phyloP scores from a whole-genome alignment of 2,329 filamentous ascomycete genomes.

The Ophiostoma himal-ulmi region DNA sequence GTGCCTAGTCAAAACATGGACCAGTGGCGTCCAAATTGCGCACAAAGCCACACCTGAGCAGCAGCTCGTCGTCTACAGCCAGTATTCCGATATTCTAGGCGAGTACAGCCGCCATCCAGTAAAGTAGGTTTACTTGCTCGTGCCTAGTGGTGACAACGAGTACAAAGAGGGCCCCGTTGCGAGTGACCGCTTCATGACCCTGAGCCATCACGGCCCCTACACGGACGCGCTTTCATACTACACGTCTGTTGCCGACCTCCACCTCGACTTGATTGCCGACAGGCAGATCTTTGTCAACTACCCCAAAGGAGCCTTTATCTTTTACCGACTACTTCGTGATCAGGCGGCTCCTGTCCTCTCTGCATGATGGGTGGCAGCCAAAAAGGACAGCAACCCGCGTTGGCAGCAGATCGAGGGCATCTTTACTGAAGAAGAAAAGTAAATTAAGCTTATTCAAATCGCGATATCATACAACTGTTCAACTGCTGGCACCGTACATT shows the following conservation, averaged over 20 bases:
- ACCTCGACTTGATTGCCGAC: constrained; percentile 3
- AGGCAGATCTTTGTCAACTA: neutral
- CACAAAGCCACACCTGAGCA: constrained; percentile 10
- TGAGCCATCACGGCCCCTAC: constrained; percentile 15
- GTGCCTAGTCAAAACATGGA: neutral
- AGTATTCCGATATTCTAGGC: constrained; percentile 17
- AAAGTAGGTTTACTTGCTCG: neutral
- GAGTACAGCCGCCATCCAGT: neutral
- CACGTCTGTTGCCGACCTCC: neutral
- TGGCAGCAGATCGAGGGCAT: neutral
- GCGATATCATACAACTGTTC: too few species aligned
- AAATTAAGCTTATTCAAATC: too few species aligned
- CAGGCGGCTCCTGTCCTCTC: neutral
- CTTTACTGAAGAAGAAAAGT: too few species aligned
- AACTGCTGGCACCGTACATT: too few species aligned
- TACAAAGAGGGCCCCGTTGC: neutral
- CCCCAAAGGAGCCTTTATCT: constrained; percentile 16
- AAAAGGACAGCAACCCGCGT: neutral
- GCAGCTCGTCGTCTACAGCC: constrained; percentile 13
- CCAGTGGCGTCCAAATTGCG: neutral
- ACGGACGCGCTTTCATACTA: neutral
- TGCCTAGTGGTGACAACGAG: neutral
- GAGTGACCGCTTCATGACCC: neutral
- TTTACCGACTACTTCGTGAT: neutral
- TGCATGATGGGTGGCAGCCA: neutral